These are phyloP conservation scores for Aspergillus novofumigatus DNA, from an alignment of 2,329 filamentous ascomycete species.

Conservation along the genomic window DNA sequence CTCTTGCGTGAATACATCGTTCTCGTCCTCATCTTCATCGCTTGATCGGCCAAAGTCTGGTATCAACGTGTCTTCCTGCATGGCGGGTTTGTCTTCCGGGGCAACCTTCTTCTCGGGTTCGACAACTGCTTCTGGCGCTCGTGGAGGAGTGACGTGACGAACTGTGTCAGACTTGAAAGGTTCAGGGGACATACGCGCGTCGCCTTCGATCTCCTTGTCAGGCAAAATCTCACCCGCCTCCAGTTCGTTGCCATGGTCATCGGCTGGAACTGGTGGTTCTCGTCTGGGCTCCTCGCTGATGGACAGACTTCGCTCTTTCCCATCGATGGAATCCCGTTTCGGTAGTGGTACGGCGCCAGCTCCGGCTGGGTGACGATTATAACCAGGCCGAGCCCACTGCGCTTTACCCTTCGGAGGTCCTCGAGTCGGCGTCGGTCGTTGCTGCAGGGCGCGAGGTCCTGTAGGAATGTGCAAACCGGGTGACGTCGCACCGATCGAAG, in stretches of 20 bases:
- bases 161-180: neutral
- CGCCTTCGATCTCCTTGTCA: conserved; percentile 8
- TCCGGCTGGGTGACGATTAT: conserved; percentile 21
- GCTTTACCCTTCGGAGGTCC: conserved; percentile 33
- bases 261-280: conserved; percentile 10
- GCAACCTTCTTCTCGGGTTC: neutral
- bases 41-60: conserved; percentile 33
- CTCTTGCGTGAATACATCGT: conserved; percentile 44
- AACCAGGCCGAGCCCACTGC: conserved; percentile 38
- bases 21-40: conserved; percentile 46
- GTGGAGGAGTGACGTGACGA: neutral
- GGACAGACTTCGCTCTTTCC: conserved; percentile 19
- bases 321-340: conserved; percentile 32
- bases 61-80: conserved; percentile 17
- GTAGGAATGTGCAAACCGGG: conserved; percentile 36
- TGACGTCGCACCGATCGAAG: conserved; percentile 25
- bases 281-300: conserved; percentile 17
- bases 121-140: conserved; percentile 4
- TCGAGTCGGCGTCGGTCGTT: conserved; percentile 28
- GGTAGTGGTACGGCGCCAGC: conserved; percentile 14
- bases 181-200: neutral
- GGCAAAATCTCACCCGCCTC: conserved; percentile 15
- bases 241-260: conserved; percentile 10
- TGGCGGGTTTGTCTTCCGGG: conserved; percentile 3
- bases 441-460: conserved; percentile 39